Evolutionary conservation across 352 stramenopile genomes (phyloP).

Genomic region (Pythium apleroticum): DNA sequence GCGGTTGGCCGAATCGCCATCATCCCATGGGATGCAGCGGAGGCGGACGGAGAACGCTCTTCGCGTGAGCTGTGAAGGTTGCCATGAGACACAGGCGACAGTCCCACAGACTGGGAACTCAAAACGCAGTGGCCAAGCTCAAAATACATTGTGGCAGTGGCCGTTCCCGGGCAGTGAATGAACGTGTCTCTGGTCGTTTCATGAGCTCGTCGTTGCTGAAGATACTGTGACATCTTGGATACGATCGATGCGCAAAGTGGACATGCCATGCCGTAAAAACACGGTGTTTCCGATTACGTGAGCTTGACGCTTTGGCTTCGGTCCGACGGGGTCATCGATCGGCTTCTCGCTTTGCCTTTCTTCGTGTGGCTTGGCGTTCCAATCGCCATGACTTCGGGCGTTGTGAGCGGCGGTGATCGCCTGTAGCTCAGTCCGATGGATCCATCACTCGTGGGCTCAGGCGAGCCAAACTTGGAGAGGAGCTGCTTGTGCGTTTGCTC

Average conservation of each 20-base stretch:
- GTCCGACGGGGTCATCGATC: neutral
- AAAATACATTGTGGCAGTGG: neutral
- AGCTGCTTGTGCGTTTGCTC: conserved; percentile 37
- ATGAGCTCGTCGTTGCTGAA: neutral
- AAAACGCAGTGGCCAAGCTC: conserved; percentile 2
- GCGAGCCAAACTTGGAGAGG: conserved; percentile 18
- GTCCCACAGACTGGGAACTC: neutral
- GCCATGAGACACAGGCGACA: neutral
- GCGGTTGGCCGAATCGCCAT: conserved; percentile 1
- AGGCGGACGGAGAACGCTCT: neutral
- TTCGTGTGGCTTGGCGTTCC: neutral
- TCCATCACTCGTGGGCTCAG: neutral
- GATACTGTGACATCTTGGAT: neutral
- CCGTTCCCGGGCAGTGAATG: neutral
- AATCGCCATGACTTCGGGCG: neutral
- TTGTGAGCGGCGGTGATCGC: conserved; percentile 18
- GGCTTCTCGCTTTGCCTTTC: conserved; percentile 7
- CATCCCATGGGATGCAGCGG: neutral
- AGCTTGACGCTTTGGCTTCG: neutral
- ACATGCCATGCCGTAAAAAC: neutral
- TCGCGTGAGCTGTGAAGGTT: neutral
- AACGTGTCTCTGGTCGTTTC: neutral
- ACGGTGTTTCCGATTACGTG: neutral
- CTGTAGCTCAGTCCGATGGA: conserved; percentile 20
- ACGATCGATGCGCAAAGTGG: neutral